A percentile compares a stretch with the other conserved stretches of the same genome.
Conservation (phyloP, 768 basidiomycete species). For the Rhizopogon sp. region DNA sequence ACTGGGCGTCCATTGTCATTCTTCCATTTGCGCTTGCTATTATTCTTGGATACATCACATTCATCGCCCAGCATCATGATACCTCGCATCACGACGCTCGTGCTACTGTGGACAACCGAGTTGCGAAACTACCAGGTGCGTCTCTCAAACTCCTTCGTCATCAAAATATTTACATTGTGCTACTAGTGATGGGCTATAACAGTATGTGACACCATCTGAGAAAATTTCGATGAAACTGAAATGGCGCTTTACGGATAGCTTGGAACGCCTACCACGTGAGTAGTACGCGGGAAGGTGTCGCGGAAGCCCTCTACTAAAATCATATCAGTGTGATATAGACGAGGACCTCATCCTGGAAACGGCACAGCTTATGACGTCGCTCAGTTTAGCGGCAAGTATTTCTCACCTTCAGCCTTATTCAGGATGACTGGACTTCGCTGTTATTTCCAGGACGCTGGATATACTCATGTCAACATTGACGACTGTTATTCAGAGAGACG, state of each 20-base stretch:
- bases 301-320: neutral
- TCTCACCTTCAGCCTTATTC: neutral
- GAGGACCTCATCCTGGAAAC: slow-evolving; percentile 47
- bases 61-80: slow-evolving; percentile 9
- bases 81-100: neutral
- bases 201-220: slow-evolving; percentile 32
- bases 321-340: slow-evolving; percentile 51
- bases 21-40: slow-evolving; percentile 16
- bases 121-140: slow-evolving; percentile 34
- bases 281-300: neutral
- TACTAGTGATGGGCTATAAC: slow-evolving; percentile 57
- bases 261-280: slow-evolving; percentile 68
- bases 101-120: slow-evolving; percentile 10
- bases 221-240: slow-evolving; percentile 1
- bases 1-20: slow-evolving; percentile 2
- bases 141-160: neutral
- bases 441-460: slow-evolving; percentile 46
- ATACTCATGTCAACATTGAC: slow-evolving; percentile 55
- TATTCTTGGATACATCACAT: slow-evolving; percentile 11
- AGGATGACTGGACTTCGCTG: neutral
- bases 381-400: slow-evolving; percentile 41
- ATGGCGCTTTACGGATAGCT: slow-evolving; percentile 30
- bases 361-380: slow-evolving; percentile 43
- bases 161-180: neutral
- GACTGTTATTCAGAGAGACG: slow-evolving; percentile 63